Conservation (phyloP, 2,329 filamentous ascomycete species). For the Penicillium vulpinum region DNA sequence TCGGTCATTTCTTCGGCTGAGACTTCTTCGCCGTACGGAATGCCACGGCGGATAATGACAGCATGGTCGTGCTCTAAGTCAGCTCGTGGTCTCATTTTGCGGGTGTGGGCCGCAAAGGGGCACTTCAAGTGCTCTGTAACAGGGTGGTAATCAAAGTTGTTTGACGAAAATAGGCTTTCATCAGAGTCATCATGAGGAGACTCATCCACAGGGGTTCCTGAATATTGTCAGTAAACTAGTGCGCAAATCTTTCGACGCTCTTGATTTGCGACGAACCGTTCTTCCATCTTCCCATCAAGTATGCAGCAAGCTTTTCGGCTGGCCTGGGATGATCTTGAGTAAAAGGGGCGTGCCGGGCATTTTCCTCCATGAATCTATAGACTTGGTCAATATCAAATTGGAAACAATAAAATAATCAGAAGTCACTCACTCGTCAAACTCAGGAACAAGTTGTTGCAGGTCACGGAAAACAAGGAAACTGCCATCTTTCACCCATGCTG, state of each 20-base stretch:
- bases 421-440: constrained; percentile 38
- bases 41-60: constrained; percentile 49
- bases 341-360: constrained; percentile 22
- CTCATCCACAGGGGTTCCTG: constrained; percentile 39
- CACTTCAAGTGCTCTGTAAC: constrained; percentile 37
- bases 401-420: not conserved
- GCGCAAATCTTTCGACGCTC: not conserved
- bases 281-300: constrained; percentile 50
- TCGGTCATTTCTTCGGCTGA: constrained; percentile 34
- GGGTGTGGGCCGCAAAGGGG: constrained; percentile 50
- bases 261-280: constrained; percentile 24
- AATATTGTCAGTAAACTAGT: not conserved
- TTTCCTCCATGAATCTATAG: constrained; percentile 36
- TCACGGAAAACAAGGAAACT: constrained; percentile 50
- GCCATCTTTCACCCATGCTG: constrained; percentile 46
- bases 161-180: constrained; percentile 34
- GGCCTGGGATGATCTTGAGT: constrained; percentile 20
- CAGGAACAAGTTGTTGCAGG: constrained; percentile 48
- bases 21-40: constrained; percentile 46
- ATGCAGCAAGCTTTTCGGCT: constrained; percentile 41
- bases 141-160: constrained; percentile 42
- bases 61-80: constrained; percentile 33
- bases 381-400: not conserved
- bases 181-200: constrained; percentile 34
- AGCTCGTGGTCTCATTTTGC: constrained; percentile 49